Evolutionary conservation across 495 filamentous ascomycete genomes (phyloP).

Genomic region (Lasiosphaeria miniovina): DNA sequence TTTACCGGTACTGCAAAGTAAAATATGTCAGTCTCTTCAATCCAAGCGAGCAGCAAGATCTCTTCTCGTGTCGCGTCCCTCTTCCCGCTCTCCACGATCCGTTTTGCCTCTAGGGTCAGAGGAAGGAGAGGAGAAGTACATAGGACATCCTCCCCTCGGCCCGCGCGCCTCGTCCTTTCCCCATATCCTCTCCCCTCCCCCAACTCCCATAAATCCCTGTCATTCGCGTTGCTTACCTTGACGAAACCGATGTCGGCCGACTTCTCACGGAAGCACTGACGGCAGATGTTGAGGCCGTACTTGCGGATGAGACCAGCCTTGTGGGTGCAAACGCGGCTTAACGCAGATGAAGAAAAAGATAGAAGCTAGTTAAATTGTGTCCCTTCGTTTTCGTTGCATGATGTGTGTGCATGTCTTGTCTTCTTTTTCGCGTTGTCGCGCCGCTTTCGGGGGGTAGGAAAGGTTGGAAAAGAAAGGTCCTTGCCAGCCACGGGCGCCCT

Average conservation of each 20-base stretch:
- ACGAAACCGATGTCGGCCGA: conserved; percentile 90
- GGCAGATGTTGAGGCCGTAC: conserved; percentile 98
- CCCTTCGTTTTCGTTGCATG: conserved; percentile 13
- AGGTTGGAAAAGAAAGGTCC: conserved; percentile 23
- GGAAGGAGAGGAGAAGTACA: too few species aligned
- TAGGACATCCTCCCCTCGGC: not conserved
- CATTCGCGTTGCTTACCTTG: conserved; percentile 61
- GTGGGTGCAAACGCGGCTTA: conserved; percentile 94
- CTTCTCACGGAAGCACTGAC: conserved; percentile 99
- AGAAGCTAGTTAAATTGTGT: conserved; percentile 18
- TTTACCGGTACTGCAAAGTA: conserved; percentile 1
- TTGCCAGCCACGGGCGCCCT: conserved; percentile 89
- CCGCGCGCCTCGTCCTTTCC: not conserved
- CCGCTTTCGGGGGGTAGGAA: conserved; percentile 3
- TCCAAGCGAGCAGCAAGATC: not conserved
- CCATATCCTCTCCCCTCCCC: not conserved
- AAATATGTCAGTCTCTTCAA: not conserved
- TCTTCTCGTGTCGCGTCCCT: not conserved
- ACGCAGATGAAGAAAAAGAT: not conserved
- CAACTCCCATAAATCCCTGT: too few species aligned
- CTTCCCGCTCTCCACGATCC: not conserved
- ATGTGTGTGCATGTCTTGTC: not conserved
- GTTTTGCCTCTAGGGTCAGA: too few species aligned
- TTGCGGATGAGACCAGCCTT: conserved; percentile 95
- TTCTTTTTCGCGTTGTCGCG: conserved; percentile 4